A percentile compares a stretch with the other conserved stretches of the same genome.
These are phyloP conservation scores for Coemansia sp. DNA, from an alignment of 192 early-diverging fungal genomes.

Conservation along the genomic window DNA sequence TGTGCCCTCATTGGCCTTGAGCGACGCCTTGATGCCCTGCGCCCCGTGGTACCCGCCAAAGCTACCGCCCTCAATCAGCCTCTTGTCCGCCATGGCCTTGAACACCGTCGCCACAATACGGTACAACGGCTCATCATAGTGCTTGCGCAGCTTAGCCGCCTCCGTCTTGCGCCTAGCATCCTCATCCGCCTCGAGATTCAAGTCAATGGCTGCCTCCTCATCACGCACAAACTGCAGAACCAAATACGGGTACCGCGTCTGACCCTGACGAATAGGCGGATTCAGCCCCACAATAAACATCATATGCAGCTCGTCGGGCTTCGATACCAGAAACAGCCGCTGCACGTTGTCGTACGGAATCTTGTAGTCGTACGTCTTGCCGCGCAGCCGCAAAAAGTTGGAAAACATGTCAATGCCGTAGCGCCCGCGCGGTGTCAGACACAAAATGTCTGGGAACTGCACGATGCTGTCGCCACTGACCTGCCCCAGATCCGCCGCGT, in stretches of 20 bases:
- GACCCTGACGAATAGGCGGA: conserved; percentile 96
- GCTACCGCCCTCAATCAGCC: conserved; percentile 68
- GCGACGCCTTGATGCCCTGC: conserved; percentile 89
- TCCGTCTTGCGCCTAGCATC: conserved; percentile 63
- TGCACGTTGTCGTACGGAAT: conserved; percentile 85
- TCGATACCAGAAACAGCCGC: conserved; percentile 86
- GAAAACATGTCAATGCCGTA: conserved; percentile 95
- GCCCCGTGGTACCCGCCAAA: conserved; percentile 75
- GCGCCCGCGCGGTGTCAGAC: conserved; percentile 91
- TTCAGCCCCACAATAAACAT: conserved; percentile 95
- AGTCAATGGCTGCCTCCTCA: conserved; percentile 81
- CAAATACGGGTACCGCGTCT: conserved; percentile 93
- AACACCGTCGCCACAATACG: conserved; percentile 88
- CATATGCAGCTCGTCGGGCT: conserved; percentile 91
- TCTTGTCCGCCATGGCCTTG: conserved; percentile 77
- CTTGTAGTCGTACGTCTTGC: conserved; percentile 99
- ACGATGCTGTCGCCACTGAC: conserved; percentile 88
- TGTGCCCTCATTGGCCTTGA: conserved; percentile 96
- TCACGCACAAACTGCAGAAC: conserved; percentile 96
- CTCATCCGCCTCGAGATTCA: conserved; percentile 83
- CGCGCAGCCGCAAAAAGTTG: conserved; percentile 89
- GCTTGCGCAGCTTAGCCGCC: conserved; percentile 73
- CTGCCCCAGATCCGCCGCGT: conserved; percentile 86
- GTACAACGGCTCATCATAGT: conserved; percentile 86
- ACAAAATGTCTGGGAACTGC: conserved; percentile 85